A percentile compares a stretch with the other conserved stretches of the same genome.
These are phyloP conservation scores for Phytophthora brassicae DNA, from an alignment of 352 stramenopile species.

Conservation along the genomic window DNA sequence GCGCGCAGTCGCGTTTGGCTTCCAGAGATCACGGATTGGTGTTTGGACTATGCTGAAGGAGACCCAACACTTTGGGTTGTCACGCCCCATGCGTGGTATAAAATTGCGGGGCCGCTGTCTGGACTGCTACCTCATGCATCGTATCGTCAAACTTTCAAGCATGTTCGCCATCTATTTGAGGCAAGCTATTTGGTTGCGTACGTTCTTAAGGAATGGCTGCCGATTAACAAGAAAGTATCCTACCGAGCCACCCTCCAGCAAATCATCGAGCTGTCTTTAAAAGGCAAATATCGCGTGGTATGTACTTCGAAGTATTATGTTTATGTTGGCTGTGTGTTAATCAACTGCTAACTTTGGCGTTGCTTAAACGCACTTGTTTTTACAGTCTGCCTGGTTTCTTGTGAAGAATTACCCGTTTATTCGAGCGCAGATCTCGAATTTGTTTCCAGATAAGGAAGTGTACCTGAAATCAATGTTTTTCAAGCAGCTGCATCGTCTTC, in stretches of 20 bases:
- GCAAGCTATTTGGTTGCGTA: slow-evolving; percentile 84
- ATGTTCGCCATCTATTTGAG: slow-evolving; percentile 79
- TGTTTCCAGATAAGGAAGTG: slow-evolving; percentile 72
- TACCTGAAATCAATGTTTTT: slow-evolving; percentile 88
- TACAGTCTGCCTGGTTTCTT: slow-evolving; percentile 79
- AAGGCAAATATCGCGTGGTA: slow-evolving; percentile 76
- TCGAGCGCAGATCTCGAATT: slow-evolving; percentile 71
- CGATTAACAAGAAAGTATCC: slow-evolving; percentile 86
- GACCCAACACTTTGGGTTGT: slow-evolving; percentile 86
- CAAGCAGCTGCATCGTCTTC: slow-evolving; percentile 74
- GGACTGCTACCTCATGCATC: slow-evolving; percentile 69
- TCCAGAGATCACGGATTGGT: slow-evolving; percentile 87
- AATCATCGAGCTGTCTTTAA: slow-evolving; percentile 76
- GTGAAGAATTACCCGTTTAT: slow-evolving; percentile 86
- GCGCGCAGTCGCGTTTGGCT: slow-evolving; percentile 73
- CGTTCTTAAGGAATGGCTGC: slow-evolving; percentile 84
- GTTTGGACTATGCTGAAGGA: slow-evolving; percentile 83
- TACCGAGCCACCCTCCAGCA: slow-evolving; percentile 84
- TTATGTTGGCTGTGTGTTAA: slow-evolving; percentile 13
- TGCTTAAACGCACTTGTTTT: slow-evolving; percentile 12
- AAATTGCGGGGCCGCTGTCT: slow-evolving; percentile 78
- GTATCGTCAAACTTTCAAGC: slow-evolving; percentile 75
- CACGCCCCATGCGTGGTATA: slow-evolving; percentile 84
- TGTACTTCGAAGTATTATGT: slow-evolving; percentile 11
- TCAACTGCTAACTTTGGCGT: slow-evolving; percentile 27